Conservation (phyloP, 768 basidiomycete species). For the Roridomyces roridus region DNA sequence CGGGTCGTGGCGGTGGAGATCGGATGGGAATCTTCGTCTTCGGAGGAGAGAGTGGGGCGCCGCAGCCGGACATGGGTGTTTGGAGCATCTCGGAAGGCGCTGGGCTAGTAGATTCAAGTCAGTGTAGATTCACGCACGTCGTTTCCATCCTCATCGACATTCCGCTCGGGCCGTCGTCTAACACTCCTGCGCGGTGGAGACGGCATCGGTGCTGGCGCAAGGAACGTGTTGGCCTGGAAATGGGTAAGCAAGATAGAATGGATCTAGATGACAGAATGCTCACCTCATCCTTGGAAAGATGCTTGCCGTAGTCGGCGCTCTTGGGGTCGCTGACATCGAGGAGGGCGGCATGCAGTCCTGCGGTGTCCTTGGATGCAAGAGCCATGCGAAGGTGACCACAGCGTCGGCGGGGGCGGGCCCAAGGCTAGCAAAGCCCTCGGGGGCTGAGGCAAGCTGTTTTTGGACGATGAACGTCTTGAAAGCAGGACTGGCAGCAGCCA, state of each 20-base stretch:
- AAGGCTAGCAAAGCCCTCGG: conserved; percentile 38
- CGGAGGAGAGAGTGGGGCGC: too few species aligned
- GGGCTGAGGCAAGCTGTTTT: conserved; percentile 28
- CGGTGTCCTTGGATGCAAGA: conserved; percentile 35
- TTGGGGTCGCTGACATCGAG: conserved; percentile 40
- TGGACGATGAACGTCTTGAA: conserved; percentile 12
- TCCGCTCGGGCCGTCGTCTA: too few species aligned
- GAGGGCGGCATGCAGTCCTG: conserved; percentile 38
- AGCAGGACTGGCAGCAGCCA: conserved; percentile 8
- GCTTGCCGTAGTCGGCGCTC: conserved; percentile 35
- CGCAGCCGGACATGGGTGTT: too few species aligned
- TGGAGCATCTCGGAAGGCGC: too few species aligned
- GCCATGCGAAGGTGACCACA: conserved; percentile 45
- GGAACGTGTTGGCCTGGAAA: too few species aligned
- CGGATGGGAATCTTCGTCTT: too few species aligned
- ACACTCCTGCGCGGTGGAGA: conserved; percentile 39
- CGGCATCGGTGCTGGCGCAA: conserved; percentile 9
- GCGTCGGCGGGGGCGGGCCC: conserved; percentile 35
- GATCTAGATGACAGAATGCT: conserved; percentile 5
- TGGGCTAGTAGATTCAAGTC: too few species aligned
- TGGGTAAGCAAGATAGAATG: conserved; percentile 42
- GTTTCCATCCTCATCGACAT: too few species aligned
- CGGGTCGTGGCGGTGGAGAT: too few species aligned
- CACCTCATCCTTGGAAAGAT: conserved; percentile 50
- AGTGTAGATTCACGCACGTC: too few species aligned